Base-by-base conservation (phyloP, 805 yeast species). In the Kazachstania kunashirensis region DNA sequence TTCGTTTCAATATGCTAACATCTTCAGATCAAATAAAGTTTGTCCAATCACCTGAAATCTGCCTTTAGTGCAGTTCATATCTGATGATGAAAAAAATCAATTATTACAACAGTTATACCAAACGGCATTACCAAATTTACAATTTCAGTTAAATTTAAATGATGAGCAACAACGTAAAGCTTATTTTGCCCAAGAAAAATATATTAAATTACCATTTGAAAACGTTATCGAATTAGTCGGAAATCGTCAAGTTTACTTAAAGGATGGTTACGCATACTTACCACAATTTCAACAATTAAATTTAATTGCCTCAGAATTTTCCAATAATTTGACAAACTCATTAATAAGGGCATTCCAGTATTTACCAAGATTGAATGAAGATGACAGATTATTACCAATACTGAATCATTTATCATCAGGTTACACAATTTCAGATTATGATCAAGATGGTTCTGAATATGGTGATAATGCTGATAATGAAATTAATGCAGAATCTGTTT, bases 201-300 rank as follows among this genome's bases (percentile, higher is more conserved):
- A 80, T 52, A 83, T 84, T 57, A 85, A 83, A 58, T 73, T 92
- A 33, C 94, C 94, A 2, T 89, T 88, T 64, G 94, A 84, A 52
- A 75, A 74, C 45, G 94, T 88, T 5, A 71, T 83, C 15, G 88
- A 81, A 39, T 68, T 92, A 34, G 73, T 92, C 1, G 74, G 81
- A 10, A 64, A 72, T n/a, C 71, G 96, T 38, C 73, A 72, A 30
- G 84, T 85, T 2, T 78, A 68, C 44, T 41, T 92, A 16, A 62
- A 67, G 27, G 62, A 60, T 14, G 98, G 98, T 1, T 69, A 57
- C 44, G 96, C 94, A 1, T 89, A 80, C 58, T 76, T 92, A 20
- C 95, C 96, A 4, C 79, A 83, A 32, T 73, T 81, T 34, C 74
- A 79, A 51, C 96, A 86, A 57, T 62, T 81, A 41, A 75, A 77